phyloP scores from a whole-genome alignment of 1,284 basidiomycete species.

The Tranzscheliella williamsii region DNA sequence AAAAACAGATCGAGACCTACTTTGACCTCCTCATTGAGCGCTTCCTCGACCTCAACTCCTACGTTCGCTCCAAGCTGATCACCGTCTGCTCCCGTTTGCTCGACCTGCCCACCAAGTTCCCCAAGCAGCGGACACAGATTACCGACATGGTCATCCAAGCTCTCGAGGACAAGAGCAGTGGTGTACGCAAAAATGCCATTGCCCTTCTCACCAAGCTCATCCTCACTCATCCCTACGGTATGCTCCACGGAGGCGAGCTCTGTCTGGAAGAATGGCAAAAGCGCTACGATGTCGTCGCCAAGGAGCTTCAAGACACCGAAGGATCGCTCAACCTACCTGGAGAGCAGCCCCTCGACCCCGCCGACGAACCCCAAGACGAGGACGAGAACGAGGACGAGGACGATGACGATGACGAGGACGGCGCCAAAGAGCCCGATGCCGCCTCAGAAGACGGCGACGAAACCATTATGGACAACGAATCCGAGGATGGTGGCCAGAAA shows the following conservation, averaged over 20 bases:
- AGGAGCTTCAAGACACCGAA: slow-evolving; percentile 65
- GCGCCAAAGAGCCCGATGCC: no score
- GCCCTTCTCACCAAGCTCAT: slow-evolving; percentile 77
- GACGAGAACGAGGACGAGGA: slow-evolving; percentile 55
- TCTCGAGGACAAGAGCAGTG: slow-evolving; percentile 86
- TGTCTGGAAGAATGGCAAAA: slow-evolving; percentile 74
- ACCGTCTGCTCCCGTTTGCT: slow-evolving; percentile 72
- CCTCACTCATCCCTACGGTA: slow-evolving; percentile 84
- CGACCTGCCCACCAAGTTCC: slow-evolving; percentile 78
- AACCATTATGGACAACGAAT: slow-evolving; percentile 5
- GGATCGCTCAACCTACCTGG: slow-evolving; percentile 48
- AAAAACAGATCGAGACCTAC: slow-evolving; percentile 80
- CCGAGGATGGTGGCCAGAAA: slow-evolving; percentile 11
- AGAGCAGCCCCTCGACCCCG: slow-evolving; percentile 50
- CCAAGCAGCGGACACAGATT: slow-evolving; percentile 79
- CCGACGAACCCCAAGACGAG: slow-evolving; percentile 60
- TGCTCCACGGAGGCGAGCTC: slow-evolving; percentile 81
- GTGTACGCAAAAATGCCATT: slow-evolving; percentile 82
- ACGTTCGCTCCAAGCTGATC: slow-evolving; percentile 87
- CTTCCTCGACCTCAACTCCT: slow-evolving; percentile 83
- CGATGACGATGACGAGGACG: slow-evolving; percentile 52
- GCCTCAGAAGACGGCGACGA: slow-evolving; percentile 60
- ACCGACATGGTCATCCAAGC: slow-evolving; percentile 76
- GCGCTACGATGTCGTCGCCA: slow-evolving; percentile 67
- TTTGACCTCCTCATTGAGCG: slow-evolving; percentile 84